Base-by-base conservation (phyloP, 208 protist genomes). In the Leptomonas pyrrhocoris region DNA sequence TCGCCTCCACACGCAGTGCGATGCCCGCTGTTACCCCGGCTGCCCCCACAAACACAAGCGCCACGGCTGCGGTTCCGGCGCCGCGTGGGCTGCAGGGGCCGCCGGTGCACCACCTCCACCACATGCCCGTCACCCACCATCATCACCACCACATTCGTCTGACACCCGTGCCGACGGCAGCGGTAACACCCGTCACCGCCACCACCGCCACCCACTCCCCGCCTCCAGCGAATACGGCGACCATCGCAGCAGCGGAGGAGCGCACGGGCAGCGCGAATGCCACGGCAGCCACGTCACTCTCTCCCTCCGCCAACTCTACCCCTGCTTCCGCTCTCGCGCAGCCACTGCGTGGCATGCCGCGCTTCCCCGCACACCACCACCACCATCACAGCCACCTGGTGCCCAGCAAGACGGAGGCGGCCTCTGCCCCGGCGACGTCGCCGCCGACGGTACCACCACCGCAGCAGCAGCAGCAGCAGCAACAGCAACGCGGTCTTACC, bases 121-220 rank as follows among this genome's bases (percentile, higher is more conserved):
- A 79, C 66, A 49, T 77, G 48, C 62, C 54, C 50, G 38, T 72
- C 46, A 21, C 46, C 0, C 68, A 81, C 28, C 75, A 76, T 42
- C 74, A 80, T 46, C 70, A 78, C 43, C 70, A 78, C 43, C 77
- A 76, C 60, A 28, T 49, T 1, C 56, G 65, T 15, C 21, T 64
- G 23, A 54, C 62, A 28, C 28, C 55, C 34, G 34, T 30, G 4
- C 30, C 74, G 19, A 66, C 56, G 21, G 18, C 42, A 0, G 34
- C 36, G 2, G 50, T 27, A 0, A 40, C 64, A 15, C 11, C 56
- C 16, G 40, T 34, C 2, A 5, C 55, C 9, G 42, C 43, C 19
- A 28, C 57, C 13, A 13, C 40, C 15, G 48, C 45, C 18, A 68
- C 55, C 7, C 36, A 68, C 36, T 42, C 54, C 27, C 50, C 67